Evolutionary conservation across 768 basidiomycete genomes (phyloP).

Genomic region (Leccinum barrowsii): DNA sequence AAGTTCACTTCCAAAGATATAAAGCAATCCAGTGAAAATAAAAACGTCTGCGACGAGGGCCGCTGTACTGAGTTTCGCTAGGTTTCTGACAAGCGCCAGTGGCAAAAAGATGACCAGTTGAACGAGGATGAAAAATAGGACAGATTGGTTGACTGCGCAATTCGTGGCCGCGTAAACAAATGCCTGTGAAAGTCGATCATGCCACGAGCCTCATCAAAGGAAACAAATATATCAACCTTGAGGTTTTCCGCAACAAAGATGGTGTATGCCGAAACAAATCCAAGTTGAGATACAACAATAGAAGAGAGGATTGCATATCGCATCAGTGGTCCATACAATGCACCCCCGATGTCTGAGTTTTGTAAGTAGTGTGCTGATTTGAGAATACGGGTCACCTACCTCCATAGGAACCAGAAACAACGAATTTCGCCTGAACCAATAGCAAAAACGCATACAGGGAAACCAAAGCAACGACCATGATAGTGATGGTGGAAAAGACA

Average conservation of each 20-base stretch:
- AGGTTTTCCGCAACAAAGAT: slow-evolving; percentile 95
- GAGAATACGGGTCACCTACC: slow-evolving; percentile 44
- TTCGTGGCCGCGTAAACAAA: slow-evolving; percentile 80
- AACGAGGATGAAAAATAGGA: slow-evolving; percentile 77
- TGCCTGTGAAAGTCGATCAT: slow-evolving; percentile 44
- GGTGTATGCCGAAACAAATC: slow-evolving; percentile 87
- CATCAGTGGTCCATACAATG: slow-evolving; percentile 91
- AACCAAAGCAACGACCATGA: slow-evolving; percentile 78
- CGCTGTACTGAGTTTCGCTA: slow-evolving; percentile 91
- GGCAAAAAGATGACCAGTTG: slow-evolving; percentile 89
- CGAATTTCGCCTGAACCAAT: slow-evolving; percentile 81
- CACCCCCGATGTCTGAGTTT: slow-evolving; percentile 81
- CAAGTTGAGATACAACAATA: slow-evolving; percentile 85
- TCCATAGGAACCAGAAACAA: slow-evolving; percentile 90
- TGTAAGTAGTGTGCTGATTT: slow-evolving; percentile 3
- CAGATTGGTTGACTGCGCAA: slow-evolving; percentile 62
- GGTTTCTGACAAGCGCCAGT: slow-evolving; percentile 82
- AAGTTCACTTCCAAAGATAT: slow-evolving; percentile 87
- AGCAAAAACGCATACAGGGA: slow-evolving; percentile 94
- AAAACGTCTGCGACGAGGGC: slow-evolving; percentile 93
- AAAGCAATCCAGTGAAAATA: slow-evolving; percentile 83
- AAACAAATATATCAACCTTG: slow-evolving; percentile 35
- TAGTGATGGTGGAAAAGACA: slow-evolving; percentile 77
- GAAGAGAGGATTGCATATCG: slow-evolving; percentile 83
- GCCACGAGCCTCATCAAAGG: background rate